A percentile compares a stretch with the other conserved stretches of the same genome.
Conservation (phyloP, 345 rosid species). For the Gossypium stocksii region DNA sequence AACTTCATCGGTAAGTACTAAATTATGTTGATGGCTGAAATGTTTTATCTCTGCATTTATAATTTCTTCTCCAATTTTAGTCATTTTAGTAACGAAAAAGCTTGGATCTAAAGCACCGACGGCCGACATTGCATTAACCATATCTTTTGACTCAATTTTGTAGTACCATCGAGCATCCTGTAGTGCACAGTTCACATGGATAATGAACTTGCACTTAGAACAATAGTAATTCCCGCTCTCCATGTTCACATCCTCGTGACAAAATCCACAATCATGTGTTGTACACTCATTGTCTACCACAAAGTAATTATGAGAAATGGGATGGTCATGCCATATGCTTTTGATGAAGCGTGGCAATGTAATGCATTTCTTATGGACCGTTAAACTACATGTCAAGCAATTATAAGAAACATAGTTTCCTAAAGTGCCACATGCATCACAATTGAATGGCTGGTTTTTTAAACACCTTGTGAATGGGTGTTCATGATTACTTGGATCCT, state of each 20-base stretch:
- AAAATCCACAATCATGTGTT: not conserved
- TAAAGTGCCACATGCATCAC: not conserved
- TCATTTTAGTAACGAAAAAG: not conserved
- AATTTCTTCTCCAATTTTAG: not conserved
- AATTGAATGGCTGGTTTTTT: no score
- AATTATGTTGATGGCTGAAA: not conserved
- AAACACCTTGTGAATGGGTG: no score
- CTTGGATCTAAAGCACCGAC: not conserved
- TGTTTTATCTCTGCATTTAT: not conserved
- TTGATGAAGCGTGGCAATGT: not conserved
- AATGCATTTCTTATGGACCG: slow-evolving; percentile 1
- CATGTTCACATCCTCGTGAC: not conserved
- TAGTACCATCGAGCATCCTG: not conserved
- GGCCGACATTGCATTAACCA: not conserved
- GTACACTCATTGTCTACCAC: not conserved
- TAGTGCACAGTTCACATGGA: not conserved
- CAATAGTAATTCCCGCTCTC: not conserved
- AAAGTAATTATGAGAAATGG: not conserved
- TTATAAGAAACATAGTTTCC: not conserved
- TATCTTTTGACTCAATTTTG: not conserved
- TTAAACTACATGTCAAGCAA: not conserved
- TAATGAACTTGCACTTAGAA: not conserved
- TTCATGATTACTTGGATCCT: no score
- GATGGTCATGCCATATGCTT: not conserved
- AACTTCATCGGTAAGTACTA: not conserved